Base-by-base conservation (phyloP, 1,284 basidiomycete genomes). In the Sporisorium exsertum region DNA sequence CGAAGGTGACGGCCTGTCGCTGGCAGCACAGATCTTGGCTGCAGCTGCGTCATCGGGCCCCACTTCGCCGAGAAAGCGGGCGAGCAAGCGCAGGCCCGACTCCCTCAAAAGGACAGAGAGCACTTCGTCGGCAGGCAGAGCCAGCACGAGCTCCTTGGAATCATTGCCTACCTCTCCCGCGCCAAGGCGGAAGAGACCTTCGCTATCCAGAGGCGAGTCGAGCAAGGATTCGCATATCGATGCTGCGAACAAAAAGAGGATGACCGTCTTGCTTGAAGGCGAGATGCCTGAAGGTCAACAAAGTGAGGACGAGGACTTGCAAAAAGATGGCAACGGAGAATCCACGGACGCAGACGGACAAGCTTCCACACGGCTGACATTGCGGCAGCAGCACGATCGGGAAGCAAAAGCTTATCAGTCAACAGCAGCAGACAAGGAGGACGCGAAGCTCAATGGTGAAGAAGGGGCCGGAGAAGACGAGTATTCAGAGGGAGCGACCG, bases 231-330 rank as follows among this genome's bases (percentile, higher is more conserved):
- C 68, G 3, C 47, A 42, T 2, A n/a, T 37, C 0, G 69, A 66
- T 8, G 54, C 29, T 10, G 67, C 43, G 1, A 22, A 15, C n/a
- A 66, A 64, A 47, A 79, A 80, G 47, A 53, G 79, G 20, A 81
- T 81, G 79, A 80, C 78, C 2, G 76, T 81, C 3, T 33, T 81
- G 18, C 54, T 81, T 2, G 79, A 79, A 43, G 79, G 76, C 45
- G 79, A 81, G 53, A 79, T 81, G 78, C 79, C 79, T 3, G 74
- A 78, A 18, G 72, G 73, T 1, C 66, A 65, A 7, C 35, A 40
- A 7, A 35, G 37, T n/a, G n/a, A 16, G 1, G 42, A 43, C 0
- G 60, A 64, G 0, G 68, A 53, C 12, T 74, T 72, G n/a, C n/a
- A n/a, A n/a, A n/a, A n/a, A n/a, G n/a, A n/a, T n/a, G n/a, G n/a